Evolutionary conservation across 1,139 yeast species (phyloP).

Genomic region (Pneumocystis sp.): DNA sequence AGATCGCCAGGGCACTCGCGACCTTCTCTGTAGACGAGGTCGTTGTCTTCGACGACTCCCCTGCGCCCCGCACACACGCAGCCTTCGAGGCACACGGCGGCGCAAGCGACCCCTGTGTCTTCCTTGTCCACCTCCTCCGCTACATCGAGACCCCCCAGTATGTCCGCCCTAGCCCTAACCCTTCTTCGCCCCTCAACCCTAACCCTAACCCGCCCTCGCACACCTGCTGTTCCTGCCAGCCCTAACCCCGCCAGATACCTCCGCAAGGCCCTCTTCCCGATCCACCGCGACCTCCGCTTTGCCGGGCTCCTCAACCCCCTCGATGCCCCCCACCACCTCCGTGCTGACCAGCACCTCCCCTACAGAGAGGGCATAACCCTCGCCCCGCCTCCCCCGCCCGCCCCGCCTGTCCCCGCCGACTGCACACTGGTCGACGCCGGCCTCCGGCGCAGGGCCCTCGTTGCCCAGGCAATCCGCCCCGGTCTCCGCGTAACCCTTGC

Average conservation of each 20-base stretch:
- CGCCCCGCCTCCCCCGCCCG: neutral
- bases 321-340: constrained; percentile 10
- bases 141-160: constrained; percentile 12
- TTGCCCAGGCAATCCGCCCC: constrained; percentile 7
- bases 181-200: too few relatives aligned
- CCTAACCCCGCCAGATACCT: too few relatives aligned
- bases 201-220: too few relatives aligned
- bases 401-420: neutral
- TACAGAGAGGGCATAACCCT: constrained; percentile 10
- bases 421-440: constrained; percentile 9
- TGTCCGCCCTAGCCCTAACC: too few relatives aligned
- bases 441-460: constrained; percentile 4
- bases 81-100: constrained; percentile 6
- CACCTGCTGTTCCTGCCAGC: too few relatives aligned
- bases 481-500: constrained; percentile 8
- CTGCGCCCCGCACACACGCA: neutral
- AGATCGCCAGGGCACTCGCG: constrained; percentile 10
- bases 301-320: constrained; percentile 10
- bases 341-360: constrained; percentile 8
- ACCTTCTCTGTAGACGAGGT: constrained; percentile 10
- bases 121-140: constrained; percentile 6
- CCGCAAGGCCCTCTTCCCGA: constrained; percentile 10
- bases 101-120: constrained; percentile 2
- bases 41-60: constrained; percentile 10
- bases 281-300: constrained; percentile 8